Percentiles rank a stretch among this genome's conserved stretches.
Evolutionary conservation across 306 rosid genomes (phyloP).

Genomic region (Corylus americana): DNA sequence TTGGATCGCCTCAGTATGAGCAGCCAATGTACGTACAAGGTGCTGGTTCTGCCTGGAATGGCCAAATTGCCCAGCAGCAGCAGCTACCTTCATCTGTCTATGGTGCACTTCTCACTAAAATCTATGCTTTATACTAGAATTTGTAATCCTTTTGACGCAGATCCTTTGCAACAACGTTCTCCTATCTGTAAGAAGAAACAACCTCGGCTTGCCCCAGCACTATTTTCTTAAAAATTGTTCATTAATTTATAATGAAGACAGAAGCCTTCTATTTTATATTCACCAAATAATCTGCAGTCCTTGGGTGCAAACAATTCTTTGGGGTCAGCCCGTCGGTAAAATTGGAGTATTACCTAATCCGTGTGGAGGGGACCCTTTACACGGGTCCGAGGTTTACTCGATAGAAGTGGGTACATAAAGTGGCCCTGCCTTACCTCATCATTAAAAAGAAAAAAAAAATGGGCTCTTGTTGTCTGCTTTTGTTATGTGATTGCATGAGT

Average conservation of each 20-base stretch:
- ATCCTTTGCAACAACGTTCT: constrained; percentile 28
- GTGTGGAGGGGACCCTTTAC: too few relatives aligned
- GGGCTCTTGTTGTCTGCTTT: constrained; percentile 22
- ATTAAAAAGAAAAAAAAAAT: not conserved
- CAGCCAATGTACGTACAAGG: constrained; percentile 62
- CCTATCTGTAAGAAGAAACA: constrained; percentile 22
- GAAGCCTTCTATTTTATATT: constrained; percentile 11
- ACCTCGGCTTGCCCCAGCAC: constrained; percentile 14
- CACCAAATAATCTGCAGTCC: not conserved
- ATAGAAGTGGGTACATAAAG: too few relatives aligned
- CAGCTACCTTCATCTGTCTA: constrained; percentile 66
- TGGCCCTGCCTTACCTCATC: too few relatives aligned
- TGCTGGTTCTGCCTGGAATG: constrained; percentile 73
- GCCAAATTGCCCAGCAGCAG: constrained; percentile 59
- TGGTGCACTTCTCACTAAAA: constrained; percentile 52
- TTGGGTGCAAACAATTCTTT: too few relatives aligned
- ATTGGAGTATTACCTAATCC: too few relatives aligned
- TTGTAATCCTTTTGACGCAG: constrained; percentile 19
- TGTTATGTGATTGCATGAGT: constrained; percentile 24
- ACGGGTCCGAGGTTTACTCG: too few relatives aligned
- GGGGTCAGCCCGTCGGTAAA: too few relatives aligned
- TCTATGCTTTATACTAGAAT: constrained; percentile 7
- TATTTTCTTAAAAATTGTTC: constrained; percentile 1
- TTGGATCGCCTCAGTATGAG: constrained; percentile 63
- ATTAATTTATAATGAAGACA: constrained; percentile 15